These are phyloP conservation scores for Dianthus caryophyllus DNA, from an alignment of 148 eudicot species.

Conservation along the genomic window DNA sequence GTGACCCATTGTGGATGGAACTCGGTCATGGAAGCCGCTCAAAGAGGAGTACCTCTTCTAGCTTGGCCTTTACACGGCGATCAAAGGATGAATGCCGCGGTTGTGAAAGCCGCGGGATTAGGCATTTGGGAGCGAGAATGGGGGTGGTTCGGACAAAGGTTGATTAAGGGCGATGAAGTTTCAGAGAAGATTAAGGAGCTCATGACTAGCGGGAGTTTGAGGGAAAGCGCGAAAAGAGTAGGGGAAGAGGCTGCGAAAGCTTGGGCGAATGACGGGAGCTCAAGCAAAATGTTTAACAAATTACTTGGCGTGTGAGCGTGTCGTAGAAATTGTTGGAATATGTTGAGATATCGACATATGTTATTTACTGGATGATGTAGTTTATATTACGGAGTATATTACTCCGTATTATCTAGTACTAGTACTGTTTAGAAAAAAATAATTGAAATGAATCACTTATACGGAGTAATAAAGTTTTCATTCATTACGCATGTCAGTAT, in stretches of 20 bases:
- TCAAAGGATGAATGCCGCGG: slow-evolving; percentile 52
- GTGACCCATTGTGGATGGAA: slow-evolving; percentile 65
- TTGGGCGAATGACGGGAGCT: slow-evolving; percentile 31
- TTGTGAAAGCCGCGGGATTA: slow-evolving; percentile 41
- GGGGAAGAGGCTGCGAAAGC: slow-evolving; percentile 38
- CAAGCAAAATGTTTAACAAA: slow-evolving; percentile 18
- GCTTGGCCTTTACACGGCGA: slow-evolving; percentile 58
- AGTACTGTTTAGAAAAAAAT: no score
- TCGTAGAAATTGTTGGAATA: no score
- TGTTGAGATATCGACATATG: no score
- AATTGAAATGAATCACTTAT: no score
- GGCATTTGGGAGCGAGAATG: slow-evolving; percentile 47
- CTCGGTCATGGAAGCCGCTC: slow-evolving; percentile 46
- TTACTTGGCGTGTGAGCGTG: slow-evolving; percentile 20
- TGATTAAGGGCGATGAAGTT: slow-evolving; percentile 37
- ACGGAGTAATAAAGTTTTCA: no score
- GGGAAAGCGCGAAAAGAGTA: slow-evolving; percentile 28
- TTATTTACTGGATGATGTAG: no score
- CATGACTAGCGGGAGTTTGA: slow-evolving; percentile 33
- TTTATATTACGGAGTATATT: no score
- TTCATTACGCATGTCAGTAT: no score
- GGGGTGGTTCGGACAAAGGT: slow-evolving; percentile 39
- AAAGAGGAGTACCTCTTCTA: slow-evolving; percentile 34
- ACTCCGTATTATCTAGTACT: no score
- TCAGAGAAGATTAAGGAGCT: slow-evolving; percentile 36